These are phyloP conservation scores for Gossypium aridum DNA, from an alignment of 441 rosid species.

Conservation along the genomic window DNA sequence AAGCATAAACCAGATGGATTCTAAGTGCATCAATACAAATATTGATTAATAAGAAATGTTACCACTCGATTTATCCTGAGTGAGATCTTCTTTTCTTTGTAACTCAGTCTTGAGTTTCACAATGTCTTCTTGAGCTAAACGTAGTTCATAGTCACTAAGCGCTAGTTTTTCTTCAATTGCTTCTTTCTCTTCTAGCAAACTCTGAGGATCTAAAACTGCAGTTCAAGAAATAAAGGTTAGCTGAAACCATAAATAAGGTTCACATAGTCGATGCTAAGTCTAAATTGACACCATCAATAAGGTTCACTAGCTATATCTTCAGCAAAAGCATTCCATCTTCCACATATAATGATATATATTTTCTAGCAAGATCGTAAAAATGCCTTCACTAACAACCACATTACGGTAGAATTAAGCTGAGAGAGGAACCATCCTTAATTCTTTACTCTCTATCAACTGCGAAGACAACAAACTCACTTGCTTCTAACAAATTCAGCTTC, in stretches of 20 bases:
- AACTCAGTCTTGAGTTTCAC: constrained; percentile 62
- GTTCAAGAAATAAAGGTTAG: constrained; percentile 14
- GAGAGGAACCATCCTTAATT: not conserved
- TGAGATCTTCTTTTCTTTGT: constrained; percentile 48
- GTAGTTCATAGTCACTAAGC: constrained; percentile 76
- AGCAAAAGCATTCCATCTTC: not conserved
- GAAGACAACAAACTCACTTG: not conserved
- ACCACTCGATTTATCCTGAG: constrained; percentile 47
- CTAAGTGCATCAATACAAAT: not conserved
- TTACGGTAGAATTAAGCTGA: not conserved
- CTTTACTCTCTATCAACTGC: not conserved
- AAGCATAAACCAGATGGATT: not conserved
- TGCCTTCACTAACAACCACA: not conserved
- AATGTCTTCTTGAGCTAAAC: constrained; percentile 86
- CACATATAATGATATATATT: not conserved
- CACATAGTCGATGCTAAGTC: not conserved
- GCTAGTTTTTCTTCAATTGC: constrained; percentile 74
- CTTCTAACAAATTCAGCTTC: not conserved
- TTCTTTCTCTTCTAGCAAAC: constrained; percentile 82
- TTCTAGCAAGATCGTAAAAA: not conserved
- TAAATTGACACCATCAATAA: constrained; percentile 13
- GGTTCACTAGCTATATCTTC: constrained; percentile 4
- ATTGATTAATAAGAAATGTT: constrained; percentile 14
- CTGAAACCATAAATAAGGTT: constrained; percentile 15
- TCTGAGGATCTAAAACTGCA: constrained; percentile 94